phyloP scores from a whole-genome alignment of 1,284 basidiomycete genomes.

The Chalciporus piperatoides region DNA sequence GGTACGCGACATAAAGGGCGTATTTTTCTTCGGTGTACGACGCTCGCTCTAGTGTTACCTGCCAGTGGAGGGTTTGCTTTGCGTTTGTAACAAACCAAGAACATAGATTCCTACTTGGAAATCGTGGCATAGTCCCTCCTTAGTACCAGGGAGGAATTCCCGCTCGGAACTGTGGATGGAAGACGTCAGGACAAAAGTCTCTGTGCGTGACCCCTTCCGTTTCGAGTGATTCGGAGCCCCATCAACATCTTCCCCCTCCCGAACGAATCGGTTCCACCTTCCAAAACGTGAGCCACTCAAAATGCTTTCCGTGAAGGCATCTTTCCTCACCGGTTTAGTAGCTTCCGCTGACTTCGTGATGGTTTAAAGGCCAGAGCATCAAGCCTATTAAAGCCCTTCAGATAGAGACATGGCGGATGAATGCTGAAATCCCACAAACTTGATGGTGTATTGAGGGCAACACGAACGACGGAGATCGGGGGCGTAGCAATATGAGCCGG shows the following conservation, averaged over 20 bases:
- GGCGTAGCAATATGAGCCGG: conserved; percentile 79
- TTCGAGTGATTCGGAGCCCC: conserved; percentile 27
- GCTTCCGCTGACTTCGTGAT: conserved; percentile 76
- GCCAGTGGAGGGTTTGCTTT: conserved; percentile 1
- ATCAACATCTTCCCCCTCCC: conserved; percentile 45
- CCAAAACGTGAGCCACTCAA: conserved; percentile 10
- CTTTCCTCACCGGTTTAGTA: conserved; percentile 56
- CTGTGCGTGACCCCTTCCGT: conserved; percentile 16
- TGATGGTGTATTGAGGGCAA: conserved; percentile 93
- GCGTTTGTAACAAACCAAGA: not conserved
- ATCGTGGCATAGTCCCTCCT: conserved; percentile 30
- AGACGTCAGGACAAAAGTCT: conserved; percentile 37
- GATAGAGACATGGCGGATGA: conserved; percentile 6
- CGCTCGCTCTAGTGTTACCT: conserved; percentile 75
- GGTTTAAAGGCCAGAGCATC: conserved; percentile 70
- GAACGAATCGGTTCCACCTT: conserved; percentile 76
- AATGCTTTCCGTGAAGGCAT: not conserved
- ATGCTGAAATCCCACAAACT: conserved; percentile 38
- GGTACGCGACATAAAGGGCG: conserved; percentile 72
- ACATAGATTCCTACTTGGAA: conserved; percentile 49
- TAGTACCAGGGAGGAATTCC: conserved; percentile 26
- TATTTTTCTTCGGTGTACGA: conserved; percentile 80
- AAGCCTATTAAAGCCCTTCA: conserved; percentile 46
- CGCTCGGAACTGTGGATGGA: conserved; percentile 43
- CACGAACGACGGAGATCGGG: conserved; percentile 81